Evolutionary conservation across 2,329 filamentous ascomycete genomes (phyloP).

Genomic region (Ceratocystis eucalypticola): DNA sequence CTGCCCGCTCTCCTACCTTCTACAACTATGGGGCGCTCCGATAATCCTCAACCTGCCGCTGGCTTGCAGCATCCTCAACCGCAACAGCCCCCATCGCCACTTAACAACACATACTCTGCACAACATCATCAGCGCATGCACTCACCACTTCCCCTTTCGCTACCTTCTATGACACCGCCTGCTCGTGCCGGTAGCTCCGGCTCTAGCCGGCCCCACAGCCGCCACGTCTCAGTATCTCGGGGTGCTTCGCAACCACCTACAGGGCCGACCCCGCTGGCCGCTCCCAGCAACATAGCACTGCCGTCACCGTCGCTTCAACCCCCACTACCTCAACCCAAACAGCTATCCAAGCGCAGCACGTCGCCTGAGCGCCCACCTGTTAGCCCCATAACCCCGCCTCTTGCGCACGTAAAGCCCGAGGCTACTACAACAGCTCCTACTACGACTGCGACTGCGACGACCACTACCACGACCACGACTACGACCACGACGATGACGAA

Average conservation of each 20-base stretch:
- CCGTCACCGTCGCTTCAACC: constrained; percentile 16
- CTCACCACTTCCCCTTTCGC: constrained; percentile 15
- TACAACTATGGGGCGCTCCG: constrained; percentile 12
- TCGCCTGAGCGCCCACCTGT: constrained; percentile 39
- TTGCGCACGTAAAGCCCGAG: constrained; percentile 27
- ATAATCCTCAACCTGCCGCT: constrained; percentile 10
- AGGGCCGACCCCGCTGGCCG: constrained; percentile 10
- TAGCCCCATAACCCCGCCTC: constrained; percentile 42
- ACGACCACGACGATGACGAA: constrained; percentile 14
- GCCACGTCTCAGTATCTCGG: constrained; percentile 19
- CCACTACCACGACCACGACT: too few relatives aligned
- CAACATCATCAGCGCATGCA: constrained; percentile 16
- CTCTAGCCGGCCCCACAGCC: constrained; percentile 24
- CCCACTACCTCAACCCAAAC: constrained; percentile 13
- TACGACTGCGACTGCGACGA: too few relatives aligned
- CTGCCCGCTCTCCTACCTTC: not conserved
- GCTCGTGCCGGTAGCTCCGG: constrained; percentile 23
- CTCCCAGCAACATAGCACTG: constrained; percentile 14
- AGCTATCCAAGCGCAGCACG: constrained; percentile 25
- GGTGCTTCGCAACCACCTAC: constrained; percentile 13
- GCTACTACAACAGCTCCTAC: too few relatives aligned
- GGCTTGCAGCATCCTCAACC: constrained; percentile 17
- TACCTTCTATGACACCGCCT: constrained; percentile 16
- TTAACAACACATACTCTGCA: constrained; percentile 12
- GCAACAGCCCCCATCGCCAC: constrained; percentile 13